phyloP scores from a whole-genome alignment of 495 filamentous ascomycete species.

The Penicillium silybi region DNA sequence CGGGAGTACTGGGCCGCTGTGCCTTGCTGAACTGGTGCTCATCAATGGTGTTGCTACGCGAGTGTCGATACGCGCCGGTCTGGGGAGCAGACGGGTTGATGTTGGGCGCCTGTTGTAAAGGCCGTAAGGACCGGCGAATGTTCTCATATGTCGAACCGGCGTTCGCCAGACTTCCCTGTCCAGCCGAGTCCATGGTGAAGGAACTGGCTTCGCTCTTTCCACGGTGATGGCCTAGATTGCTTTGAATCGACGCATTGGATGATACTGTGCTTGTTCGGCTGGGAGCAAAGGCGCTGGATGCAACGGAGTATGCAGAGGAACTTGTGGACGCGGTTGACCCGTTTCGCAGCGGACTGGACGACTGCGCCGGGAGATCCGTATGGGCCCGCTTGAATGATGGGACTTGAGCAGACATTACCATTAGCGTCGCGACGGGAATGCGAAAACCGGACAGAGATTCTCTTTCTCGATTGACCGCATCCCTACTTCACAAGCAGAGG shows the following conservation, averaged over 20 bases:
- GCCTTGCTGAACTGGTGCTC: slow-evolving; percentile 36
- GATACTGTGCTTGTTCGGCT: slow-evolving; percentile 74
- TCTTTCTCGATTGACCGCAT: slow-evolving; percentile 39
- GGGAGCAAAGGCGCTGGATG: slow-evolving; percentile 60
- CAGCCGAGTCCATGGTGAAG: slow-evolving; percentile 27
- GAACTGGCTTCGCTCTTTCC: slow-evolving; percentile 67
- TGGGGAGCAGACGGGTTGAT: slow-evolving; percentile 35
- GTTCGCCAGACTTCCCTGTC: slow-evolving; percentile 31
- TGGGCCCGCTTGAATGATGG: slow-evolving; percentile 57
- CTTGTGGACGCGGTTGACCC: slow-evolving; percentile 73
- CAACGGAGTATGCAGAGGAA: slow-evolving; percentile 72
- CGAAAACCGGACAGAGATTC: slow-evolving; percentile 22
- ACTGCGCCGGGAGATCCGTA: slow-evolving; percentile 56
- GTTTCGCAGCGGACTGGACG: slow-evolving; percentile 63
- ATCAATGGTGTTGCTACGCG: slow-evolving; percentile 43
- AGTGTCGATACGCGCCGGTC: slow-evolving; percentile 32
- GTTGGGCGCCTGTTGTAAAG: slow-evolving; percentile 66
- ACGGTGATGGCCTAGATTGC: slow-evolving; percentile 59
- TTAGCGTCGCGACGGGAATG: slow-evolving; percentile 27
- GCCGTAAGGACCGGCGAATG: slow-evolving; percentile 72
- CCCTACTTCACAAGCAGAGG: slow-evolving; percentile 37
- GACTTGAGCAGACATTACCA: slow-evolving; percentile 40
- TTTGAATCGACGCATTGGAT: slow-evolving; percentile 65
- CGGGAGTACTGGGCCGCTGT: slow-evolving; percentile 31
- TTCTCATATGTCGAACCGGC: slow-evolving; percentile 60